Conservation (phyloP, 2,329 filamentous ascomycete genomes). For the Trichoderma hamatum region DNA sequence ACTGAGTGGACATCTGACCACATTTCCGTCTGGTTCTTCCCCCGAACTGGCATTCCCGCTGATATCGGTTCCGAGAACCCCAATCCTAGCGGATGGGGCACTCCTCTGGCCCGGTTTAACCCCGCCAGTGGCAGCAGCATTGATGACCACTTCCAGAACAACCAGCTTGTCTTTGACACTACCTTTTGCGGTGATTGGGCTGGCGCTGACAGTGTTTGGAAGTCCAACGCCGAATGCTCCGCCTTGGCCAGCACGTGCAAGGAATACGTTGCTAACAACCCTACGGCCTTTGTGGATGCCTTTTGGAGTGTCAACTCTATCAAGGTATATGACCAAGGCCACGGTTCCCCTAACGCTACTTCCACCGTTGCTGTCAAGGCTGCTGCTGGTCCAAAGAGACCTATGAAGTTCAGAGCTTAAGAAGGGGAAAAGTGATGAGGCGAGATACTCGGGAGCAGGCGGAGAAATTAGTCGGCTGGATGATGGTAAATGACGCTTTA, state of each 20-base stretch:
- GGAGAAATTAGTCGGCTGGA: background rate
- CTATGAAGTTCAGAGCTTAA: background rate
- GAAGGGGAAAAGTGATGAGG: background rate
- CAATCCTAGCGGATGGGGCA: constrained; percentile 68
- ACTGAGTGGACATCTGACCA: constrained; percentile 73
- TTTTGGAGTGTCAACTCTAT: constrained; percentile 79
- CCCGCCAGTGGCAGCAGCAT: constrained; percentile 72
- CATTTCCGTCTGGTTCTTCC: constrained; percentile 84
- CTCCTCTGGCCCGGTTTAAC: constrained; percentile 68
- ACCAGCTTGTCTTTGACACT: constrained; percentile 80
- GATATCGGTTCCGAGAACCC: constrained; percentile 65
- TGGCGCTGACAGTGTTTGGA: constrained; percentile 73
- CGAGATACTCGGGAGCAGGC: constrained; percentile 1
- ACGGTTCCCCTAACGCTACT: background rate
- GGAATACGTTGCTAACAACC: constrained; percentile 72
- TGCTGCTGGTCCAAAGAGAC: background rate
- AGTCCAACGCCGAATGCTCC: constrained; percentile 57
- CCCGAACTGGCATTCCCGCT: constrained; percentile 63
- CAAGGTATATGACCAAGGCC: constrained; percentile 59
- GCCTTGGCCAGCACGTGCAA: constrained; percentile 66
- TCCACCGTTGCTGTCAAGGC: background rate
- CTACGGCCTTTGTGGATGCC: constrained; percentile 68
- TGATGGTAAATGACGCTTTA: constrained; percentile 3
- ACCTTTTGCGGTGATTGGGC: constrained; percentile 91
- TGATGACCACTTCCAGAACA: constrained; percentile 65